Conservation (phyloP, 306 rosid genomes). For the Sesbania bispinosa region DNA sequence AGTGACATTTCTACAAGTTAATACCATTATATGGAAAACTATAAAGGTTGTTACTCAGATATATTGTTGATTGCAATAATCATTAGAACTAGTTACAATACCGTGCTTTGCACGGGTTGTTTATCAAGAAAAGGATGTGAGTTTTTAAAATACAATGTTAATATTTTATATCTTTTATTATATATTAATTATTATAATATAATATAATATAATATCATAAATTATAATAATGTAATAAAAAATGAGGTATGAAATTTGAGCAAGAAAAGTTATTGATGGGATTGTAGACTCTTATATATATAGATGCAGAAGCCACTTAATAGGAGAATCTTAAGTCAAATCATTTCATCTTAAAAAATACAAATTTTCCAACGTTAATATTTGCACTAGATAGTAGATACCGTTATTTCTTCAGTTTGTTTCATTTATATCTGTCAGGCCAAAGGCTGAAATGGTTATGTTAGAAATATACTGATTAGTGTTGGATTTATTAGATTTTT, state of each 20-base stretch:
- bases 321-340: slow-evolving; percentile 2
- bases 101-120: too few species aligned
- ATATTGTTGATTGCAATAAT: slow-evolving; percentile 15
- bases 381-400: slow-evolving; percentile 1
- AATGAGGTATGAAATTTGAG: too few species aligned
- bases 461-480: not conserved
- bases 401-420: not conserved
- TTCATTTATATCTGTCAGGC: slow-evolving; percentile 12
- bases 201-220: too few species aligned
- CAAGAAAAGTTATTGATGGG: too few species aligned
- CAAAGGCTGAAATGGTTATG: not conserved
- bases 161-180: too few species aligned
- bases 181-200: too few species aligned
- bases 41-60: not conserved
- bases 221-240: too few species aligned
- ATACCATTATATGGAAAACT: not conserved
- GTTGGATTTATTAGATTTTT: not conserved
- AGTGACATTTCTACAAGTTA: slow-evolving; percentile 11
- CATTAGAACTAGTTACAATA: too few species aligned
- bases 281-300: too few species aligned
- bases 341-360: not conserved
- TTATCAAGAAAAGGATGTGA: too few species aligned
- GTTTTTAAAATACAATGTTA: too few species aligned
- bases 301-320: not conserved
- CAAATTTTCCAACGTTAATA: not conserved